Conservation (phyloP, 106 monocot genomes). For the Phalaenopsis aphrodite region DNA sequence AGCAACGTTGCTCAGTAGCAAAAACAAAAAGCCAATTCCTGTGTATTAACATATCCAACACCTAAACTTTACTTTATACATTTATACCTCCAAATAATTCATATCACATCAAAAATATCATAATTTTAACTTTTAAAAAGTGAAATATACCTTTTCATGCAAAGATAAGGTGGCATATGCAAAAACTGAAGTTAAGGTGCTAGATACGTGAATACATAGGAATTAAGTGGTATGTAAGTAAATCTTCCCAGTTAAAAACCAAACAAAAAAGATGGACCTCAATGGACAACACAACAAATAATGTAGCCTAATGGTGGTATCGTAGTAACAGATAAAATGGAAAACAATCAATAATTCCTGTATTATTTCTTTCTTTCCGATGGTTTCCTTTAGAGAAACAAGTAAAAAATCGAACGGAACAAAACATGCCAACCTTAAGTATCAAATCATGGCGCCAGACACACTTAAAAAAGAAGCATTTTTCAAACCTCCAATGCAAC, state of each 20-base stretch:
- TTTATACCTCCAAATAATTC: no score
- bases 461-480: not conserved
- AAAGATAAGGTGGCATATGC: no score
- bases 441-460: not conserved
- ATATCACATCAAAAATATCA: no score
- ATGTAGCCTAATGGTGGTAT: not conserved
- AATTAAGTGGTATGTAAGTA: no score
- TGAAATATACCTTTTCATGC: no score
- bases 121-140: no score
- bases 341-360: not conserved
- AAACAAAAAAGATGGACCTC: not conserved
- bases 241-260: not conserved
- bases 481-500: not conserved
- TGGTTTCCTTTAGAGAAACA: not conserved
- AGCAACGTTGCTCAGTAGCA: not conserved
- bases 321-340: not conserved
- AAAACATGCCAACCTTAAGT: not conserved
- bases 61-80: no score
- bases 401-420: not conserved
- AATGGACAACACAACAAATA: not conserved
- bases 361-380: not conserved
- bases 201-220: no score
- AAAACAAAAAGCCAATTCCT: not conserved
- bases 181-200: no score
- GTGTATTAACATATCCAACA: no score